These are phyloP conservation scores for Daldinia caldariorum DNA, from an alignment of 495 filamentous ascomycete species.

Conservation along the genomic window DNA sequence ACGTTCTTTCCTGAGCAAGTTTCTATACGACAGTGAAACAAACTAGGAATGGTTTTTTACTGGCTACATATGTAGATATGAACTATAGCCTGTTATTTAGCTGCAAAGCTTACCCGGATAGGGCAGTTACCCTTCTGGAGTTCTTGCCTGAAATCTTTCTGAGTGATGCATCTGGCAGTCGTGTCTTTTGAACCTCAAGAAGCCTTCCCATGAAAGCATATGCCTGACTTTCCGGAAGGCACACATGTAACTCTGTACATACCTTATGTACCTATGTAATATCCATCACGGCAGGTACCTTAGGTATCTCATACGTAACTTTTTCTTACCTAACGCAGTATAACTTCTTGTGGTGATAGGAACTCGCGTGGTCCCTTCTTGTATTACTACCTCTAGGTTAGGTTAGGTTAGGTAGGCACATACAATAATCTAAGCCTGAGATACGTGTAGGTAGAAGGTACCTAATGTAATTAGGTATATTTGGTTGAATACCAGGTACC, in stretches of 20 bases:
- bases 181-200: background rate
- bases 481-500: no score
- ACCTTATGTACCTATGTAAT: no score
- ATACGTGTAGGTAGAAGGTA: no score
- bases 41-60: background rate
- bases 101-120: background rate
- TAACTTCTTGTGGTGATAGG: no score
- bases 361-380: no score
- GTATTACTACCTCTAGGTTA: no score
- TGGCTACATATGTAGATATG: background rate
- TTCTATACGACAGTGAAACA: constrained; percentile 15
- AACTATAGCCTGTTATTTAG: background rate
- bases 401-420: no score
- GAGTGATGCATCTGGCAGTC: background rate
- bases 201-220: background rate
- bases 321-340: no score
- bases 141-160: background rate
- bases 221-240: background rate
- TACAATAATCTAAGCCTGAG: no score
- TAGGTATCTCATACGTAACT: no score
- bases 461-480: no score
- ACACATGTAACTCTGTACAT: background rate
- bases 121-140: background rate
- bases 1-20: constrained; percentile 12
- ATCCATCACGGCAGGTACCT: no score